phyloP scores from a whole-genome alignment of 352 stramenopile genomes.

The Pilasporangium apinafurcum region DNA sequence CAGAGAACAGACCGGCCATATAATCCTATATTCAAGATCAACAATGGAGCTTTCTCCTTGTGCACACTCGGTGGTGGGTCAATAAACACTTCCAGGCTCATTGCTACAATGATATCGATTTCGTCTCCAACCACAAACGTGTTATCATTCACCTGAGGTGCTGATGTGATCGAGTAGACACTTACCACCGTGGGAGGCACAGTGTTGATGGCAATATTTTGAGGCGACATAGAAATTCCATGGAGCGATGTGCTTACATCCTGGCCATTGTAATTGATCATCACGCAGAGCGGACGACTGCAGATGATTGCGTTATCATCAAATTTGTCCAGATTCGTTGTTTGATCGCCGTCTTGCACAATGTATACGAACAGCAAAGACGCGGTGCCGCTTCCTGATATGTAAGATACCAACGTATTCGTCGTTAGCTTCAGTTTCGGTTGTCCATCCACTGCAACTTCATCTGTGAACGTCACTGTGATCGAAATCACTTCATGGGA shows the following conservation, averaged over 20 bases:
- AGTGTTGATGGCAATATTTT: slow-evolving; percentile 57
- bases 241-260: slow-evolving; percentile 26
- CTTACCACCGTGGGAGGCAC: slow-evolving; percentile 41
- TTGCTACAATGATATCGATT: slow-evolving; percentile 75
- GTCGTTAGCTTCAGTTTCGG: slow-evolving; percentile 60
- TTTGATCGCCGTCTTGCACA: slow-evolving; percentile 38
- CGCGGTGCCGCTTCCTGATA: slow-evolving; percentile 37
- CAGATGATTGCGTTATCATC: slow-evolving; percentile 47
- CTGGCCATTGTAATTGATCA: slow-evolving; percentile 72
- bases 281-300: slow-evolving; percentile 20
- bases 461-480: slow-evolving; percentile 64
- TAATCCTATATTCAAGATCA: slow-evolving; percentile 52
- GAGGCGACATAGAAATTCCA: slow-evolving; percentile 30
- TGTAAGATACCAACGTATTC: slow-evolving; percentile 43
- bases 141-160: slow-evolving; percentile 46
- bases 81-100: slow-evolving; percentile 70
- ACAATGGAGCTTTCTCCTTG: slow-evolving; percentile 61
- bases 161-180: slow-evolving; percentile 52
- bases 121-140: slow-evolving; percentile 74
- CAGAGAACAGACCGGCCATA: slow-evolving; percentile 49
- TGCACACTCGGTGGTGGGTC: slow-evolving; percentile 64
- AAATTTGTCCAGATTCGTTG: slow-evolving; percentile 44
- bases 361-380: slow-evolving; percentile 69
- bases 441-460: slow-evolving; percentile 51
- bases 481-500: slow-evolving; percentile 69